These are phyloP conservation scores for Metroxylon sagu DNA, from an alignment of 176 grass and related monocot genomes.

Conservation along the genomic window DNA sequence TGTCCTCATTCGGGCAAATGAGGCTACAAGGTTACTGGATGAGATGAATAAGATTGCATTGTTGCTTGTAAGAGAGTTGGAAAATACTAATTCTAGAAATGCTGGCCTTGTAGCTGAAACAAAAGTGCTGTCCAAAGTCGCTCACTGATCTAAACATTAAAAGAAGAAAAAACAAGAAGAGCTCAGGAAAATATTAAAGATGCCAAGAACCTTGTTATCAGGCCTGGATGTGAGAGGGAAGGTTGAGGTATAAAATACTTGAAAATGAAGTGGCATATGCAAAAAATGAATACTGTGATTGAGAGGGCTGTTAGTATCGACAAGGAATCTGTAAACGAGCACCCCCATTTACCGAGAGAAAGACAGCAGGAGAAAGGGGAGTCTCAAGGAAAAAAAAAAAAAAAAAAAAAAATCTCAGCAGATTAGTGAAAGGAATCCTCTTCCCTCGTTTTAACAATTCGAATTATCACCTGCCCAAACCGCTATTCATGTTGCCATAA, in stretches of 20 bases:
- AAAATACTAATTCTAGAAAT: constrained; percentile 53
- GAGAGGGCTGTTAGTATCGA: constrained; percentile 21
- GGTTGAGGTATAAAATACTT: constrained; percentile 66
- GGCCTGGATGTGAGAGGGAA: constrained; percentile 57
- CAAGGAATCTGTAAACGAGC: too few species aligned
- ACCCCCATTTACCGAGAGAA: too few species aligned
- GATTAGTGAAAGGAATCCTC: too few species aligned
- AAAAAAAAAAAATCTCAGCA: too few species aligned
- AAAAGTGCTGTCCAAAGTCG: constrained; percentile 63
- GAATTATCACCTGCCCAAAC: too few species aligned
- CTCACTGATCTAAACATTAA: constrained; percentile 72
- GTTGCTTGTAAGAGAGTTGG: constrained; percentile 62
- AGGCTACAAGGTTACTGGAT: constrained; percentile 85
- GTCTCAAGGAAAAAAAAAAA: too few species aligned
- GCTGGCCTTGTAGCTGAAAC: constrained; percentile 68
- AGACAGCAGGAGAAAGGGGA: too few species aligned
- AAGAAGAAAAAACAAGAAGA: constrained; percentile 33
- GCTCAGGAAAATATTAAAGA: constrained; percentile 73
- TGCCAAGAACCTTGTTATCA: constrained; percentile 67
- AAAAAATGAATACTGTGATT: constrained; percentile 89
- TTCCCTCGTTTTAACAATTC: too few species aligned
- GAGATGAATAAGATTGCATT: constrained; percentile 90
- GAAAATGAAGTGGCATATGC: constrained; percentile 81
- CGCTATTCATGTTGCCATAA: too few species aligned
- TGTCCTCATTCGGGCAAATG: constrained; percentile 56